Base-by-base conservation (phyloP, 75 land plant species). In the Selaginella moellendorffii region DNA sequence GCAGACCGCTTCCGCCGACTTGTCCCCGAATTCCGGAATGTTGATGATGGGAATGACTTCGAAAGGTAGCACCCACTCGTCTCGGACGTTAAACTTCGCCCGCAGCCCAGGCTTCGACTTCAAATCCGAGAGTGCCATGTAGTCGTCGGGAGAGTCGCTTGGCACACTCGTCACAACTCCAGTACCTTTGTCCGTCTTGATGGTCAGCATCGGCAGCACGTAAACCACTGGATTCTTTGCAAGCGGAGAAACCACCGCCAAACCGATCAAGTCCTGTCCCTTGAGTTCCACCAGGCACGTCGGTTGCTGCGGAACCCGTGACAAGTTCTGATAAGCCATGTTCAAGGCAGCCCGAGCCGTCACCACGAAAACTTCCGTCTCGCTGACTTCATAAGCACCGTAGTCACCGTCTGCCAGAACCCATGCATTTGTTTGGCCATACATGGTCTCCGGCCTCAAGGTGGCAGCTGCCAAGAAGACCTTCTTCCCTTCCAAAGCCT, bases 121-220 rank as follows among this genome's bases (percentile, higher is more conserved):
- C 76, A 89, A 70, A 69, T 83, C 96, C 64, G 68, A 69, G 65
- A 89, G 64, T 19, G 90, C 84, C 84, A 85, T 86, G 69, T 77
- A 89, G 68, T 89, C 96, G 76, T 85, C 96, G 17, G 96, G 90
- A 14, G 90, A 75, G 59, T 89, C 96, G 62, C 90, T 85, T 17
- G 96, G 90, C 17, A 89, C 96, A 78, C 96, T 83, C 0, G 96
- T 89, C 5, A 89, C 96, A 42, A 89, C 80, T 24, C 96, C 96
- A 8, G 96, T 89, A 9, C 96, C 96, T 63, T 89, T 89, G 69
- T 89, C 86, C 29, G 87, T 83, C 12, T 81, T 56, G 53, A 89
- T 78, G 2, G 84, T 77, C 24, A 86, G 65, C 90, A 89, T 85
- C 18, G 95, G 95, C 19, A 89, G 90, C 27, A 81, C 73, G 69